phyloP scores from a whole-genome alignment of 2,329 filamentous ascomycete genomes.

The Immersiporthe knoxdaviesiana region DNA sequence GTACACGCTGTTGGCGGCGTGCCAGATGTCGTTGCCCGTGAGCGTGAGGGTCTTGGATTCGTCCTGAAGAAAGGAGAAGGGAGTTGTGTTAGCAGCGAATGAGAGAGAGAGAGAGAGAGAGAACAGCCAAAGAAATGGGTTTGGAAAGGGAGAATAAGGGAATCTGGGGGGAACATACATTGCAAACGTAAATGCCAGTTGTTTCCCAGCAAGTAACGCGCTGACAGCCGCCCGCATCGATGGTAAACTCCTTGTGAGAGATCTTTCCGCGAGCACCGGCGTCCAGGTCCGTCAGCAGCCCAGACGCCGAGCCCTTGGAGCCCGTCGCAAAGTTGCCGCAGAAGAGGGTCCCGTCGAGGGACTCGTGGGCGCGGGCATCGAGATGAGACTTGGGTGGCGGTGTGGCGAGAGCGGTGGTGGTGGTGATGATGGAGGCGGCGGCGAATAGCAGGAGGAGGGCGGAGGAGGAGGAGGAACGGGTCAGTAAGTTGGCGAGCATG shows the following conservation, averaged over 20 bases:
- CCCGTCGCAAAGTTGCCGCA: conserved; percentile 24
- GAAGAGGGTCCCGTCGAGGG: conserved; percentile 20
- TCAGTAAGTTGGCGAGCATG: neutral
- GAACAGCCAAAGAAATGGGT: neutral
- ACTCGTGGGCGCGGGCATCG: conserved; percentile 8
- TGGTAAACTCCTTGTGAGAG: neutral
- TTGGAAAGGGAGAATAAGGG: neutral
- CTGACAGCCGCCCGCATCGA: conserved; percentile 10
- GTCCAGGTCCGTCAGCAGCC: conserved; percentile 11
- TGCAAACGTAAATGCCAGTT: conserved; percentile 24
- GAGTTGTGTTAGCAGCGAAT: neutral
- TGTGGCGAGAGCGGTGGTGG: neutral
- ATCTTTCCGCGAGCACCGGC: conserved; percentile 10
- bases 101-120: neutral
- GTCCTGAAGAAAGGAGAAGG: conserved; percentile 13
- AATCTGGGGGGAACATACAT: conserved; percentile 11
- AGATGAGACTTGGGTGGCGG: neutral
- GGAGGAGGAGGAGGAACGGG: neutral
- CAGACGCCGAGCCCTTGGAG: neutral
- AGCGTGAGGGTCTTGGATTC: neutral
- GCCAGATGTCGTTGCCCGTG: neutral
- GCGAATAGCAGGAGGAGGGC: conserved; percentile 8
- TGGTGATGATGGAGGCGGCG: neutral
- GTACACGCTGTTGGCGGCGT: conserved; percentile 13
- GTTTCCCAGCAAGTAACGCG: conserved; percentile 24